Base-by-base conservation (phyloP, 1,284 basidiomycete species). In the Coniferiporia weirii region DNA sequence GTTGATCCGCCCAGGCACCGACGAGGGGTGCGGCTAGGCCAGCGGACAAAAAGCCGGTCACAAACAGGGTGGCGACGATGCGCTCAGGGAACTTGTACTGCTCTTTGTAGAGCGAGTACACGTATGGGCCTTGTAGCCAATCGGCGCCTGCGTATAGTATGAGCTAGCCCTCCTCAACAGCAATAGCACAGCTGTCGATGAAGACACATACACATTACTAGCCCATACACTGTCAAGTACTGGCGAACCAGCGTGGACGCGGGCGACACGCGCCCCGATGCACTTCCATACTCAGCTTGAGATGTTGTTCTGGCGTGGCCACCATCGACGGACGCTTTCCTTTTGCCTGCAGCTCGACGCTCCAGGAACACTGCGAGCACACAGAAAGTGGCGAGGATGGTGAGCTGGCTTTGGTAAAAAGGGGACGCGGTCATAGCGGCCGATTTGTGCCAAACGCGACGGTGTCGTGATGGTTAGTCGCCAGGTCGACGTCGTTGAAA, bases 111-210 rank as follows among this genome's bases (percentile, higher is more conserved):
- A 89, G 72, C 19, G 84, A 86, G 66, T 89, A 89, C 0, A 88
- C 75, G 64, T 89, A 89, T 22, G 87, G 87, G 0, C 87, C 87
- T 68, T 89, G 86, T n/a, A 89, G 73, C 87, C 87, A 89, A 68
- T 89, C 87, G 60, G 87, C 84, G 58, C 81, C 87, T 88, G 63
- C 47, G 56, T 19, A 50, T 56, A 20, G 63, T 44, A 49, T 57
- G 46, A 52, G 48, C 36, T 20, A 54, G 27, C 27, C 5, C 44
- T 43, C 27, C 19, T 43, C 35, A n/a, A 36, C 10, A 35, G n/a
- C 27, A 27, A 27, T 5, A 5, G 27, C 27, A 19, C 17, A 36
- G 15, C 50, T n/a, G 13, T 10, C 12, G 53, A 36, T 17, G 50
- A 62, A 35, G n/a, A 49, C 7, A 71, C 81, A 58, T 64, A 83